Evolutionary conservation across 2,329 filamentous ascomycete species (phyloP).

Genomic region (Fusarium solani-melongenae): DNA sequence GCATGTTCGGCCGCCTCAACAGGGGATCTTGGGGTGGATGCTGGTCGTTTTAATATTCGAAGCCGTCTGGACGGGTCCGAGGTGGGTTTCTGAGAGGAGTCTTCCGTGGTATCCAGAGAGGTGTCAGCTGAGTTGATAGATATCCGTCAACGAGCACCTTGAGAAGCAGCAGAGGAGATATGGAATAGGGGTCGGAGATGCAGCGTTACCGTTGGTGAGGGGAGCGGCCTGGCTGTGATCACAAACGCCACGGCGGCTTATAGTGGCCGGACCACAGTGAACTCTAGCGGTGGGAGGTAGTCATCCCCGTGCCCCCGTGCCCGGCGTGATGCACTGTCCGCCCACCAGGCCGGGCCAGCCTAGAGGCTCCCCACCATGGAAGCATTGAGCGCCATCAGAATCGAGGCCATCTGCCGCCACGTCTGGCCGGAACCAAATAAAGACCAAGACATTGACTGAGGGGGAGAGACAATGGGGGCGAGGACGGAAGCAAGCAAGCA

Average conservation of each 20-base stretch:
- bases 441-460: slow-evolving; percentile 5
- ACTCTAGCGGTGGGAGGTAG: slow-evolving; percentile 2
- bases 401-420: slow-evolving; percentile 15
- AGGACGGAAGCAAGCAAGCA: neutral
- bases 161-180: neutral
- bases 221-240: neutral
- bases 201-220: neutral
- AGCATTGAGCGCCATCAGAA: neutral
- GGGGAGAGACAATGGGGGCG: neutral
- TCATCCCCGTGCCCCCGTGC: neutral
- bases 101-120: neutral
- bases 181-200: neutral
- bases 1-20: slow-evolving; percentile 22
- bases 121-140: neutral
- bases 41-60: neutral
- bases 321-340: slow-evolving; percentile 3
- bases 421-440: slow-evolving; percentile 2
- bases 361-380: neutral
- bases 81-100: neutral
- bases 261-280: slow-evolving; percentile 5
- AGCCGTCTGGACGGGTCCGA: neutral
- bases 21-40: slow-evolving; percentile 2
- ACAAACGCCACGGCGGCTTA: slow-evolving; percentile 14
- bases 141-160: neutral
- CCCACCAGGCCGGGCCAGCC: neutral